These are phyloP conservation scores for Didymella exigua DNA, from an alignment of 2,329 filamentous ascomycete species.

Conservation along the genomic window DNA sequence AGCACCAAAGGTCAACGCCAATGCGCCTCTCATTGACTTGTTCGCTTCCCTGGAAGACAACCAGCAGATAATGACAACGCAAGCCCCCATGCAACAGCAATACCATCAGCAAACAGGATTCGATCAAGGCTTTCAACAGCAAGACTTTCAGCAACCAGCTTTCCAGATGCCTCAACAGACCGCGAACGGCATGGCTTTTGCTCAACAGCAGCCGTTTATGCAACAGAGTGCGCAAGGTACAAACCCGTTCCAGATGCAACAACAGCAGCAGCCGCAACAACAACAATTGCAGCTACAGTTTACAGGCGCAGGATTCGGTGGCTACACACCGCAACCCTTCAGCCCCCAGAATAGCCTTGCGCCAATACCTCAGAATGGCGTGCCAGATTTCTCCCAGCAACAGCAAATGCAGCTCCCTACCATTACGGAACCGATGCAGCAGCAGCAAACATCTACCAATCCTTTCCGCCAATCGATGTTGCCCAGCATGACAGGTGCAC, in stretches of 20 bases:
- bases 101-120: slow-evolving; percentile 40
- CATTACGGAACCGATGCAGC: slow-evolving; percentile 52
- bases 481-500: slow-evolving; percentile 35
- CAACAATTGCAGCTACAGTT: slow-evolving; percentile 62
- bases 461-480: slow-evolving; percentile 94
- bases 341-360: slow-evolving; percentile 50
- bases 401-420: slow-evolving; percentile 38
- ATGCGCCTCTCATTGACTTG: slow-evolving; percentile 42
- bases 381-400: slow-evolving; percentile 52
- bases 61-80: slow-evolving; percentile 44
- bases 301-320: slow-evolving; percentile 82
- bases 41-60: slow-evolving; percentile 44
- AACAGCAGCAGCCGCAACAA: slow-evolving; percentile 51
- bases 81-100: slow-evolving; percentile 43
- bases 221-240: slow-evolving; percentile 66
- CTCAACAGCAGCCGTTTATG: slow-evolving; percentile 57
- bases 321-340: slow-evolving; percentile 72
- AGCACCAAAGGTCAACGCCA: slow-evolving; percentile 24
- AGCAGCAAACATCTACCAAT: slow-evolving; percentile 71
- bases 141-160: slow-evolving; percentile 27
- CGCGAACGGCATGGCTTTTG: slow-evolving; percentile 31
- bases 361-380: slow-evolving; percentile 57
- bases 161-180: slow-evolving; percentile 52
- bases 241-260: slow-evolving; percentile 90
- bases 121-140: slow-evolving; percentile 27